phyloP scores from a whole-genome alignment of 176 grass and related monocot species.

The Tuctoria greenei region DNA sequence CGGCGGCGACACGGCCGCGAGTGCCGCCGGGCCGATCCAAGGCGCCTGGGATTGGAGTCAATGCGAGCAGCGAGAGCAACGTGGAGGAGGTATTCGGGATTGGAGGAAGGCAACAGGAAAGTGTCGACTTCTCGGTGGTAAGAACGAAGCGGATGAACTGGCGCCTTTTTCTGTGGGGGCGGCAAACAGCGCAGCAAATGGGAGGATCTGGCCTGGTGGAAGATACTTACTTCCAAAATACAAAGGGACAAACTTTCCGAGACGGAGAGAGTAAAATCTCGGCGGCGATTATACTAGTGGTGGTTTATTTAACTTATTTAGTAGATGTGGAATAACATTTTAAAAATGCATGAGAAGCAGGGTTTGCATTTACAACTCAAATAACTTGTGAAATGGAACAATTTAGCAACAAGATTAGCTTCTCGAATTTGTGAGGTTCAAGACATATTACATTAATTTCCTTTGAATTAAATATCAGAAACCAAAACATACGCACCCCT shows the following conservation, averaged over 20 bases:
- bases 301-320: neutral
- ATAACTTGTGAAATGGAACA: neutral
- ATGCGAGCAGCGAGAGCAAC: neutral
- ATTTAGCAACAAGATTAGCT: neutral
- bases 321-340: neutral
- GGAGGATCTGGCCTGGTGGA: neutral
- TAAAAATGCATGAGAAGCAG: neutral
- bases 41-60: constrained; percentile 6
- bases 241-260: no score
- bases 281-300: neutral
- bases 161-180: constrained; percentile 41
- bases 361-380: neutral
- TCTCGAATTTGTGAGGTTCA: neutral
- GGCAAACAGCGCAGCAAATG: constrained; percentile 20
- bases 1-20: neutral
- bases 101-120: neutral
- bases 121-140: neutral
- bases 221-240: no score
- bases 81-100: constrained; percentile 18
- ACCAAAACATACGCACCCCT: neutral
- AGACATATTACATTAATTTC: no score
- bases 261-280: no score
- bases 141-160: constrained; percentile 28
- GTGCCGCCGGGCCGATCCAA: neutral
- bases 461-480: neutral